Conservation (phyloP, 2,329 filamentous ascomycete species). For the Pseudogymnoascus sp. region DNA sequence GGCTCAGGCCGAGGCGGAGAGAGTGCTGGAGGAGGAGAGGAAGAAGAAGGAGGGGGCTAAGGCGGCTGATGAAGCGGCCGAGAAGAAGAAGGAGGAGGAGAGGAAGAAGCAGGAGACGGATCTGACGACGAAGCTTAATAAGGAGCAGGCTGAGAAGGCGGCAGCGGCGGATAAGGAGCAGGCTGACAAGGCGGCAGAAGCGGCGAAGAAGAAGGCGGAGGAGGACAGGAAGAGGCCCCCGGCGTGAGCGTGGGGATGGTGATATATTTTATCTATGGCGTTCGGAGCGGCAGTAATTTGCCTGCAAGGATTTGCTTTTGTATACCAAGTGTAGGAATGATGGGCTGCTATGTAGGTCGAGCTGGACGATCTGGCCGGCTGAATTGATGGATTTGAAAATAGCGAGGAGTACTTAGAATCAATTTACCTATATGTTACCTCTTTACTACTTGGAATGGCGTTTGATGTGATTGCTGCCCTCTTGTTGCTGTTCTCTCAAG, state of each 20-base stretch:
- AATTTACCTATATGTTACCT: background rate
- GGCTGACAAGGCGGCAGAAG: background rate
- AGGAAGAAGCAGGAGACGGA: background rate
- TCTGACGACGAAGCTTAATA: background rate
- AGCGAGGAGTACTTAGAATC: constrained; percentile 1
- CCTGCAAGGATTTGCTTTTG: background rate
- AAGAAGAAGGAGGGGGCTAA: background rate
- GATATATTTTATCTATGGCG: background rate
- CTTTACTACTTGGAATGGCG: background rate
- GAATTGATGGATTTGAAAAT: constrained; percentile 1
- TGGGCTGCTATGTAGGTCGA: background rate
- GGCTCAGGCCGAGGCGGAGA: background rate
- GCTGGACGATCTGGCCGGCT: background rate
- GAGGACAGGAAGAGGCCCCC: background rate
- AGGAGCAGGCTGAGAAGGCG: background rate
- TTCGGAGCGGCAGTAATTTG: background rate
- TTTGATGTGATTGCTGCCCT: background rate
- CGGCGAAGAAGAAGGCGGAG: background rate
- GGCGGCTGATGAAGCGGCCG: background rate
- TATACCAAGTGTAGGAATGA: background rate
- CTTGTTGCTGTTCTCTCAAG: background rate
- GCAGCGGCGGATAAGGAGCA: background rate
- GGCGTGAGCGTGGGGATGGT: background rate
- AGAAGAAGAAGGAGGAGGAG: background rate
- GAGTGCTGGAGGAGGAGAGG: background rate